These are phyloP conservation scores for Ceratocystis cubensis DNA, from an alignment of 2,329 filamentous ascomycete species.

Conservation along the genomic window DNA sequence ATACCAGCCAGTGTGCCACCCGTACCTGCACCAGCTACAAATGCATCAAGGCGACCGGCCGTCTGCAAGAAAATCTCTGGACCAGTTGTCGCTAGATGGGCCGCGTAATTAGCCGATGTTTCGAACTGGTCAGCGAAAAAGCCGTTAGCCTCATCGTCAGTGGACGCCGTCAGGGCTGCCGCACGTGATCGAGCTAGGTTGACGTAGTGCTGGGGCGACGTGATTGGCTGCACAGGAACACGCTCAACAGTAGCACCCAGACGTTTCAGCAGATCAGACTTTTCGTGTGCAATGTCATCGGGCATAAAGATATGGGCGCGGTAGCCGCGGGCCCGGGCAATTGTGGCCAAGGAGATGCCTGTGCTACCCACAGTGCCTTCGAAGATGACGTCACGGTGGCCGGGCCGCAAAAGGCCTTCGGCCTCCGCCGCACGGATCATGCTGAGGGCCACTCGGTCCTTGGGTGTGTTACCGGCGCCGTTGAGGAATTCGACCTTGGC, in stretches of 20 bases:
- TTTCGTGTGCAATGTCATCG: slow-evolving; percentile 76
- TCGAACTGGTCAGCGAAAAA: slow-evolving; percentile 98
- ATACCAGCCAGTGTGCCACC: slow-evolving; percentile 88
- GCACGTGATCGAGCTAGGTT: slow-evolving; percentile 75
- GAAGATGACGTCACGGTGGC: slow-evolving; percentile 86
- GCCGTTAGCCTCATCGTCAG: slow-evolving; percentile 52
- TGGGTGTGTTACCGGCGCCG: slow-evolving; percentile 83
- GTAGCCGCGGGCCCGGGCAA: slow-evolving; percentile 81
- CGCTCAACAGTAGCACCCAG: slow-evolving; percentile 88
- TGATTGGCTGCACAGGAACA: slow-evolving; percentile 81
- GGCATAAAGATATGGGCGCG: slow-evolving; percentile 96
- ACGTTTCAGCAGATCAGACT: slow-evolving; percentile 75
- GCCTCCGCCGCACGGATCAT: slow-evolving; percentile 79
- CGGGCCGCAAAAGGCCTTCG: slow-evolving; percentile 59
- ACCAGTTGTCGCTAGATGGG: slow-evolving; percentile 71
- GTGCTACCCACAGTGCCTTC: slow-evolving; percentile 96
- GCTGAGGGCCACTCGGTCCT: slow-evolving; percentile 83
- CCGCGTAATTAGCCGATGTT: slow-evolving; percentile 73
- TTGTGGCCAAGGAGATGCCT: slow-evolving; percentile 81
- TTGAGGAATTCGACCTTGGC: slow-evolving; percentile 96
- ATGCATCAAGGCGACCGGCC: slow-evolving; percentile 62
- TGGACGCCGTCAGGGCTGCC: slow-evolving; percentile 51
- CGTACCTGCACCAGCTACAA: slow-evolving; percentile 86
- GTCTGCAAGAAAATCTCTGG: slow-evolving; percentile 81
- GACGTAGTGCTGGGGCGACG: slow-evolving; percentile 87